Base-by-base conservation (phyloP, 768 basidiomycete genomes). In the Termitomyces titanicus region DNA sequence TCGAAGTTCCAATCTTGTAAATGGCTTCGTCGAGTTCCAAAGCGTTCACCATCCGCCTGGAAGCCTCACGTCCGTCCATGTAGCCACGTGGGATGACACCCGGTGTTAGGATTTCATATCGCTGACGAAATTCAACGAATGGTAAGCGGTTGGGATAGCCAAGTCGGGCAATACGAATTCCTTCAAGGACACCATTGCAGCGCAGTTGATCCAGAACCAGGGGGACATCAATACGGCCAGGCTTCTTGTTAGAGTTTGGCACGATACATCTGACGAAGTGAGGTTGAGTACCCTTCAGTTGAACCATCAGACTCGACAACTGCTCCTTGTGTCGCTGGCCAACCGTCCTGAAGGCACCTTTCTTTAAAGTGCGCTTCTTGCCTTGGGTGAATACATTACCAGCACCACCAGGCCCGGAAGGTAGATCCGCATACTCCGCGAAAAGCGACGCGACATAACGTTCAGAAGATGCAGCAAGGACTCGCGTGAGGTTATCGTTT, bases 241-340 rank as follows among this genome's bases (percentile, higher is more conserved):
- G 93, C 65, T 90, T 91, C 79, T 98, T 98, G 71, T 85, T 76
- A 18, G 79, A 74, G 63, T 99, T 99, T 2, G 97, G 97, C 2
- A 99, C 96, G 63, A 99, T 99, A 66, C 97, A 99, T 24, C 97
- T 83, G 12, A 99, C 91, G 70, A 99, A 99, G 69, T 99, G 97
- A 0, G 97, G 97, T 63, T 98, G 95, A 0, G 97, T 99, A 2
- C 92, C 84, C 54, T 89, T 85, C 11, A 99, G 79, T 64, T 98
- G 97, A 2, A 74, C 68, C 92, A 99, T 96, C 49, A 99, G 79
- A 63, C 90, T 89, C 9, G 88, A 77, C 8, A 99, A 81, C 67
- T 98, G 97, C 68, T 98, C 96, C 65, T 92, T 96, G 72, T 99
- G 97, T 35, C 95, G 79, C 66, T 98, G 97, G 1, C 79, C 94